Base-by-base conservation (phyloP, 805 yeast genomes). In the Starmerella powellii region DNA sequence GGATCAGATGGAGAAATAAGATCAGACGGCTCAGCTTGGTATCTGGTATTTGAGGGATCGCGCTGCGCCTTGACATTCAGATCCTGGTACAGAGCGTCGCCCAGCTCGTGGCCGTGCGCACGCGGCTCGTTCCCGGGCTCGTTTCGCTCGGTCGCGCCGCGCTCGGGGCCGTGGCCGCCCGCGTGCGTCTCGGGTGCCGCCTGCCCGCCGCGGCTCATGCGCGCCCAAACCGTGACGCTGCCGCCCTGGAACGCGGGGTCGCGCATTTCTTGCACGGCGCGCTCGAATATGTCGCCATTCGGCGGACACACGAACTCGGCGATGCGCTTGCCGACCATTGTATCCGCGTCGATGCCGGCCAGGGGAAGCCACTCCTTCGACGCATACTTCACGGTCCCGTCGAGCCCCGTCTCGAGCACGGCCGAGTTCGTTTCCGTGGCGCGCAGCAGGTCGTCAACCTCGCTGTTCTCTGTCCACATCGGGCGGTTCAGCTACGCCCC, bases 331-430 rank as follows among this genome's bases (percentile, higher is more conserved):
- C 57, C 57, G 8, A 50, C 38, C 34, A 54, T 31, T 15, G 26
- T 36, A 16, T 27, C 41, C 8, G 51, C 46, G 17, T 46, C 46
- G 8, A 84, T 83, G 6, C 86, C 69, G 8, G 70, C 56, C 49
- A 77, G 80, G 16, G 29, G 20, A 5, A 29, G 37, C 95, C 96
- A 88, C 49, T 79, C 73, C 49, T 72, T 73, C 48, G 88, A 73
- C 20, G 86, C 59, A 58, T 80, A 83, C 41, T 72, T 71, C n/a
- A 91, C 77, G 27, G 70, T 74, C 24, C 95, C 85, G 53, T 78
- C 79, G 56, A 85, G 62, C 54, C 80, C 87, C 47, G 91, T 63
- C 60, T 88, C 98, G 62, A 88, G 63, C 3, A 88, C 78, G n/a
- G 79, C 76, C 21, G 47, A 42, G 26, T 33, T 27, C 21, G 37